Base-by-base conservation (phyloP, 2,329 filamentous ascomycete genomes). In the Lecanicillium sp. region DNA sequence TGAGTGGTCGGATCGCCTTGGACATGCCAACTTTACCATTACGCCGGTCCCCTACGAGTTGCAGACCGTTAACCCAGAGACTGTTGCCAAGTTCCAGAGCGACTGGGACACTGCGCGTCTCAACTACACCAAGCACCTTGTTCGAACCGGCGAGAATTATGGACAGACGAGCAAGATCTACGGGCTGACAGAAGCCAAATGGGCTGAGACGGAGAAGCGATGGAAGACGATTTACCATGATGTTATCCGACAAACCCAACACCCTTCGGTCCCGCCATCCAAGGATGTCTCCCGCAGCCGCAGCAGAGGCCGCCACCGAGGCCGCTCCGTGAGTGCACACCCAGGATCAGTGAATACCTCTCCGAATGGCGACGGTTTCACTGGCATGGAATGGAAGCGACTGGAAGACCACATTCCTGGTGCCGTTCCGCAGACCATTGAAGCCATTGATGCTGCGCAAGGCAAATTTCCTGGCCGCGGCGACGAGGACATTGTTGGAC, bases 1-100 rank as follows among this genome's bases (percentile, higher is more conserved):
- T 55, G 78, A 82, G 48, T 95, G 90, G 90, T 83, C 85, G 1
- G 77, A 83, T 53, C 79, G 78, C 41, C 75, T 96, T 12, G 90
- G 90, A 19, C 89, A 96, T 56, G 89, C 89, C 47, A 95, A 96
- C 64, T 95, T 94, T 58, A 89, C 77, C 51, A 94, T 96, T 49
- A 66, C 76, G 16, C 89, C 89, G 0, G 76, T 81, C 55, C 90
- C 89, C 0, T 95, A 95, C 53, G 60, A 75, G 8, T 82, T 86
- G 0, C 71, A 78, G 13, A 55, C 55, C 3, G 75, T 76, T 45
- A 78, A 83, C 47, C 54, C 80, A 9, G 69, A 74, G 4, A 57
- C 67, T 1, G 60, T 77, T 18, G 73, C 73, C 25, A 73, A 78
- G 52, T 70, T 95, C 36, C 78, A 83, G 37, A 70, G 75, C 6